Conservation (phyloP, 2,329 filamentous ascomycete species). For the Orbilia javanica region DNA sequence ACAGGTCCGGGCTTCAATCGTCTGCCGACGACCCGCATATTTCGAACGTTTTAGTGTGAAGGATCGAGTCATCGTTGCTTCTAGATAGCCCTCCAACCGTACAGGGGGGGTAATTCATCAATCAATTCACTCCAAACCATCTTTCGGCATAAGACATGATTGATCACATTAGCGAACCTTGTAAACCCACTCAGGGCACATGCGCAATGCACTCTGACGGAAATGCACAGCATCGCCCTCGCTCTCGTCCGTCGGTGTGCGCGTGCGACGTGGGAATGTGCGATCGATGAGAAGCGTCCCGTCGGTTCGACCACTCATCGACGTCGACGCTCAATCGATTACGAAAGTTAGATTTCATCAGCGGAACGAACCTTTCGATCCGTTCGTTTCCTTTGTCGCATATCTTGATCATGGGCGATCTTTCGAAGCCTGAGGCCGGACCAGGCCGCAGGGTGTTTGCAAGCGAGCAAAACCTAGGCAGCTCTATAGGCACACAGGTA, state of each 20-base stretch:
- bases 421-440: conserved; percentile 22
- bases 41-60: conserved; percentile 47
- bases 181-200: conserved; percentile 46
- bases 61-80: conserved; percentile 58
- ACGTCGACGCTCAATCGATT: neutral
- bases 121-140: neutral
- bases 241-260: conserved; percentile 24
- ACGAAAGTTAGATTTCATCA: conserved; percentile 24
- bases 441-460: conserved; percentile 28
- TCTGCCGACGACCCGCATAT: conserved; percentile 21
- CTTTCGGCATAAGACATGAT: conserved; percentile 34
- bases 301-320: neutral
- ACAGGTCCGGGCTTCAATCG: conserved; percentile 15
- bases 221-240: conserved; percentile 39
- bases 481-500: conserved; percentile 37
- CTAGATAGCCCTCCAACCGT: conserved; percentile 31
- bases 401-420: conserved; percentile 6
- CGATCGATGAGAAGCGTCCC: conserved; percentile 3
- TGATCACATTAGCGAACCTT: conserved; percentile 56
- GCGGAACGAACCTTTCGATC: neutral
- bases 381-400: conserved; percentile 12
- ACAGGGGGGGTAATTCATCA: conserved; percentile 30
- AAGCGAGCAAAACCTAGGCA: conserved; percentile 42
- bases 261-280: conserved; percentile 39
- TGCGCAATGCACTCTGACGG: conserved; percentile 58